Evolutionary conservation across 495 filamentous ascomycete species (phyloP), one percentile per base, ranked within the genome.

Genomic region (Oidiodendron maius): DNA sequence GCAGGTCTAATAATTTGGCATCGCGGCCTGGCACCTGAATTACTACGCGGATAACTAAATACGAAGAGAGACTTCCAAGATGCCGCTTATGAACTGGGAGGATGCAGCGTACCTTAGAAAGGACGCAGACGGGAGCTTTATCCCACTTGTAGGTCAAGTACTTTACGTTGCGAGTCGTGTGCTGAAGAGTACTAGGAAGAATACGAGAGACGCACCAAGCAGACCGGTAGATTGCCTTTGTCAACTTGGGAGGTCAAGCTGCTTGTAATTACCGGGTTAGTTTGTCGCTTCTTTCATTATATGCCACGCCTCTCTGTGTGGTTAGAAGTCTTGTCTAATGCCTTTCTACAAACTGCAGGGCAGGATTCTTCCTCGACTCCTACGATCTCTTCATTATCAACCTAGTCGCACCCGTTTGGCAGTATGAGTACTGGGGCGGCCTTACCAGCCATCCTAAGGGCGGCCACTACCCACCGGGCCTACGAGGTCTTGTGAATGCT

Each of bases 371-470:
- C 64, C 82, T 83, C 8, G 84, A 86, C 59, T 76, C 77, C 15
- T 83, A 83, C 61, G 79, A 81, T 51, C 81, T 88, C 62, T 93
- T 91, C 61, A 81, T 84, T 43, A 84, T 91, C 63, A 84, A 84
- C 51, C 68, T 86, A 32, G 68, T 80, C 32, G 79, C 76, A 21
- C 30, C 44, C n/a, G 16, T 47, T 16, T 47, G 44, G 28, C n/a
- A 4, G 6, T 47, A 47, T 16, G 44, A 47, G 18, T 36, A 17
- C 17, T 11, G 4, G n/a, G n/a, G n/a, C n/a, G n/a, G n/a, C n/a
- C n/a, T n/a, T n/a, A n/a, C n/a, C n/a, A n/a, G n/a, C n/a, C n/a
- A n/a, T n/a, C n/a, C n/a, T n/a, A 26, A 25, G 41, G 30, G 30
- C 21, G 34, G 28, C 44, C 28, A 47, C 18, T 37, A 21, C 44